Base-by-base conservation (phyloP, 1,284 basidiomycete genomes). In the Ceratobasidium sp. region DNA sequence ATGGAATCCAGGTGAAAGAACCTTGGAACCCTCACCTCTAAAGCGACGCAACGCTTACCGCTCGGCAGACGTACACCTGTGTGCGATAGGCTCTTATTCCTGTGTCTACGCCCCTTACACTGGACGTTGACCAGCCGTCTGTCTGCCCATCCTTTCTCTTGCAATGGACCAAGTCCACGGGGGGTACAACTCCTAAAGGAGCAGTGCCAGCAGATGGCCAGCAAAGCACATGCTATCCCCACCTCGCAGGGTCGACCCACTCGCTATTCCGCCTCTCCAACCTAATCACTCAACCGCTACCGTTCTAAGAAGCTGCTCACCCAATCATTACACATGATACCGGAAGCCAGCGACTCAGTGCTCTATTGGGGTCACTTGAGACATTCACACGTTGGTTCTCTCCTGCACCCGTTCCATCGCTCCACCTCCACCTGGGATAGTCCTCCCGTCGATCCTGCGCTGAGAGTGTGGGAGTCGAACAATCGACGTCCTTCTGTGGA, bases 1-100 rank as follows among this genome's bases (percentile, higher is more conserved):
- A 64, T 35, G 60, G 60, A 64, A 64, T 64, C 60, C 60, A 10
- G 60, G 60, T 35, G n/a, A n/a, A 64, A 64, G 60, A 64, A 64
- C 32, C 47, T 32, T 38, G 47, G 60, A 64, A 50, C 60, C 60
- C 60, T 50, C 57, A 22, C 15, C 47, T 50, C 22, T 50, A 50
- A 50, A 8, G 8, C 38, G 17, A 12, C 47, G 47, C 47, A 50
- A 29, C 47, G 47, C 22, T 17, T 17, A 7, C 17, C 38, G 38
- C 8, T 17, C 7, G 38, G 8, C 7, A 7, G 17, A 40, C 38
- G 7, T 17, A 17, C 7, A 40, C 38, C 8, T 17, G 38, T 17
- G 38, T 17, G 38, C 38, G 17, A 8, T 8, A 7, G 38, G 7
- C 38, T 40, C 17, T 40, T 17, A 40, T 17, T 40, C 38, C 38